Conservation (phyloP, 768 basidiomycete genomes). For the Thelephora ganbajun region DNA sequence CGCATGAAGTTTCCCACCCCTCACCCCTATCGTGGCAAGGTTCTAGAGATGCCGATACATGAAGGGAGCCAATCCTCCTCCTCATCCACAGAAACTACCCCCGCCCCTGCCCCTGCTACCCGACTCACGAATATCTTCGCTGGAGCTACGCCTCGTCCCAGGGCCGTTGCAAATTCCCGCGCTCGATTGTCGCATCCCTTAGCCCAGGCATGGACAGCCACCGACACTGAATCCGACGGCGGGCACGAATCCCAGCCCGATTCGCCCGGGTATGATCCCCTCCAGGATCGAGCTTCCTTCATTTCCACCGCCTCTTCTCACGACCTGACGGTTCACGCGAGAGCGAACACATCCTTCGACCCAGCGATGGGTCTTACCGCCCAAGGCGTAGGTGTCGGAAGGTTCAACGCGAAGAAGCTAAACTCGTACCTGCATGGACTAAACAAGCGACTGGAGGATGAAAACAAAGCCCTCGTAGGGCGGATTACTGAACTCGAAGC, state of each 20-base stretch:
- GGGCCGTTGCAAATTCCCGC: constrained; percentile 22
- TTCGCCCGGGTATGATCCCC: constrained; percentile 26
- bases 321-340: constrained; percentile 65
- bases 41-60: background rate
- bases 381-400: constrained; percentile 51
- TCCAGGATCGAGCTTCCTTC: constrained; percentile 48
- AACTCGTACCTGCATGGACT: constrained; percentile 79
- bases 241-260: constrained; percentile 11
- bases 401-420: constrained; percentile 76
- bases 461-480: constrained; percentile 57
- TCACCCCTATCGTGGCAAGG: constrained; percentile 26
- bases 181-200: constrained; percentile 52
- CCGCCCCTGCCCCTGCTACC: constrained; percentile 18
- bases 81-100: constrained; percentile 5
- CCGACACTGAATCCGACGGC: constrained; percentile 8
- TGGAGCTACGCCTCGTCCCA: constrained; percentile 50
- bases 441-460: constrained; percentile 72
- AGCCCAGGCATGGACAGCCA: constrained; percentile 29
- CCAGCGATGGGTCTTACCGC: constrained; percentile 64
- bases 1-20: constrained; percentile 54
- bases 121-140: constrained; percentile 39
- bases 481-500: constrained; percentile 42
- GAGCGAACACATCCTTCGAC: constrained; percentile 83
- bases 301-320: constrained; percentile 80
- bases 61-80: constrained; percentile 2